Evolutionary conservation across 148 eudicot species (phyloP), one percentile per base, ranked within the genome.

Genomic region (Rhododendron henanense): DNA sequence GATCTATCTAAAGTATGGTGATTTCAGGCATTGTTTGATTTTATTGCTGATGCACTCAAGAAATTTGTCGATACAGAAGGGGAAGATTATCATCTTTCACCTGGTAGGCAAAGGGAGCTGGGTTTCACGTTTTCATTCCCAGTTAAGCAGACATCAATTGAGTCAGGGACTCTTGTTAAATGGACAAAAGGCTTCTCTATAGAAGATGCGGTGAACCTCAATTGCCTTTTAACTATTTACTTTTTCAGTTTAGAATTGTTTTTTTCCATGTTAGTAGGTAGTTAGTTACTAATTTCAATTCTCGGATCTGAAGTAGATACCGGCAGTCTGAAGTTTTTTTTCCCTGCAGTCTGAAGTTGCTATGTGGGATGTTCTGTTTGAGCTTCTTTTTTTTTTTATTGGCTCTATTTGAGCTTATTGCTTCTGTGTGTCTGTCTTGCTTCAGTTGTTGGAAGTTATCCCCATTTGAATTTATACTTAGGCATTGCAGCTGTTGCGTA

Each of bases 71-170:
- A 95, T 28, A 91, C 94, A 33, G 99, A 97, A 94, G 87, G 92
- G 80, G 98, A 97, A 87, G 96, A 91, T 71, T 92, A 90, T 86
- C 96, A 92, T 79, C 92, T 93, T 55, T 90, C 92, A 48, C 93
- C 93, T 81, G 94, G 94, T 85, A 93, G 86, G 88, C 96, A 97
- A 87, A 94, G 99, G 89, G 99, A 97, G 91, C 89, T 97, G 47
- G 99, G 99, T 73, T 97, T 97, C 87, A 97, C 99, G 84, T 97
- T 97, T 92, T 97, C 99, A 35, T 97, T 97, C 90, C 99, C 99
- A 21, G 98, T 97, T 71, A 92, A 87, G 81, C 99, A 97, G 90
- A 87, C 92, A 47, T 95, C 98, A 50, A 93, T 97, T 81, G 89
- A 92, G 39, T 89, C 96, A 16, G 99, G 99, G 55, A 84, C 89